Evolutionary conservation across 2,329 filamentous ascomycete species (phyloP).

Genomic region (Anthostomella pinea): DNA sequence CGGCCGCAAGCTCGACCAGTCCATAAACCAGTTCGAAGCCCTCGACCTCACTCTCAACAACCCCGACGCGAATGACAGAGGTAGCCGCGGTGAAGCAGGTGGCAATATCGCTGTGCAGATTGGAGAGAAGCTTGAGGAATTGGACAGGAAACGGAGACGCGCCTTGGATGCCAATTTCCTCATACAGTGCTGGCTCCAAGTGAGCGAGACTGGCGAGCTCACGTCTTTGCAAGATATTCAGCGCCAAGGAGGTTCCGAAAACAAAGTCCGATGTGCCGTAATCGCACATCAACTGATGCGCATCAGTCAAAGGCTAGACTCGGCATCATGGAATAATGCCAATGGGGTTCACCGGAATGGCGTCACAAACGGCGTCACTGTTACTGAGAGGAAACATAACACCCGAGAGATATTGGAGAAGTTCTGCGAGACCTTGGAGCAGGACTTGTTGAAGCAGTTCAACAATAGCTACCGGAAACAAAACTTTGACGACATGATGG

Average conservation of each 20-base stretch:
- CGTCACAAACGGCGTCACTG: conserved; percentile 46
- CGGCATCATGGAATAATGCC: conserved; percentile 64
- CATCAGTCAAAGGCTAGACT: conserved; percentile 88
- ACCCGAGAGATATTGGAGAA: conserved; percentile 92
- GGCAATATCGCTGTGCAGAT: conserved; percentile 94
- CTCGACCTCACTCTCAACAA: conserved; percentile 80
- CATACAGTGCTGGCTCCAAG: conserved; percentile 95
- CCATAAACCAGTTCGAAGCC: conserved; percentile 87
- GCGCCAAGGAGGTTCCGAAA: conserved; percentile 79
- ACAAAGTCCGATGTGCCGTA: conserved; percentile 89
- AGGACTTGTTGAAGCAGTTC: conserved; percentile 92
- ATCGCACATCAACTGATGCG: conserved; percentile 91
- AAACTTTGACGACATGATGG: conserved; percentile 97
- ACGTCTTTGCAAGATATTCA: conserved; percentile 86
- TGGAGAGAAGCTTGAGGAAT: conserved; percentile 86
- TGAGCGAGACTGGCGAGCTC: conserved; percentile 84
- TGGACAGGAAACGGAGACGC: conserved; percentile 85
- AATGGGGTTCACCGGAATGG: conserved; percentile 54
- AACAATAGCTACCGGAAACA: conserved; percentile 94
- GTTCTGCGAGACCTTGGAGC: conserved; percentile 92
- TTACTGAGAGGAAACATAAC: conserved; percentile 51
- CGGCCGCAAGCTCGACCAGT: conserved; percentile 84
- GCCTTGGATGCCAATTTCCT: conserved; percentile 93
- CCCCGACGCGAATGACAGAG: conserved; percentile 42
- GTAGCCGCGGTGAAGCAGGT: conserved; percentile 54